Conservation (phyloP, 2,329 filamentous ascomycete genomes). For the Lasiodiplodia sp. region DNA sequence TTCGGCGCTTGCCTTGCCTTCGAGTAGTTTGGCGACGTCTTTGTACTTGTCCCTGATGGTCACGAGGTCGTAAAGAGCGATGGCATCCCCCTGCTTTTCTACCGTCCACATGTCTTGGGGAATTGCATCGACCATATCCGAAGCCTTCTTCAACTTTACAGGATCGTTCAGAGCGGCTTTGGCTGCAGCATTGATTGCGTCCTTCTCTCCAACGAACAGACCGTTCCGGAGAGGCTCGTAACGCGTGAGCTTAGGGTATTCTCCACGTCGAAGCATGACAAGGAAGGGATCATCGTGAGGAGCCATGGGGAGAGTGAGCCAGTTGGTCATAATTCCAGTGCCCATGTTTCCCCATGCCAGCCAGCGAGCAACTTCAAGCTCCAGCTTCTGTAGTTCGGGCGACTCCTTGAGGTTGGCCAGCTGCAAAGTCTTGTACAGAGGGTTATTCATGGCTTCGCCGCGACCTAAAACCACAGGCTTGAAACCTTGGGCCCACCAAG, state of each 20-base stretch:
- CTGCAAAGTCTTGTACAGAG: slow-evolving; percentile 76
- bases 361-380: slow-evolving; percentile 81
- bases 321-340: slow-evolving; percentile 79
- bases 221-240: slow-evolving; percentile 76
- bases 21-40: slow-evolving; percentile 69
- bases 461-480: slow-evolving; percentile 80
- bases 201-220: slow-evolving; percentile 74
- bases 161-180: slow-evolving; percentile 55
- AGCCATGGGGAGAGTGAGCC: slow-evolving; percentile 85
- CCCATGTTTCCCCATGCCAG: slow-evolving; percentile 93
- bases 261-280: slow-evolving; percentile 74
- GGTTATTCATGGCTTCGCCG: slow-evolving; percentile 83
- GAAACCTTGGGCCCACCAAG: slow-evolving; percentile 97
- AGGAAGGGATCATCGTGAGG: slow-evolving; percentile 75
- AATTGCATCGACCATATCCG: slow-evolving; percentile 69
- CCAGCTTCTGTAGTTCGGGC: slow-evolving; percentile 49
- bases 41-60: slow-evolving; percentile 72
- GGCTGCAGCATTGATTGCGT: slow-evolving; percentile 52
- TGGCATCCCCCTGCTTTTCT: slow-evolving; percentile 66
- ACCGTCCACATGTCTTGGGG: slow-evolving; percentile 66
- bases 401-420: slow-evolving; percentile 43
- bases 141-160: slow-evolving; percentile 51
- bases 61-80: slow-evolving; percentile 79
- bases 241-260: slow-evolving; percentile 75
- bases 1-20: slow-evolving; percentile 58